phyloP scores from a whole-genome alignment of 305 asterid species.

The Fraxinus greggii region DNA sequence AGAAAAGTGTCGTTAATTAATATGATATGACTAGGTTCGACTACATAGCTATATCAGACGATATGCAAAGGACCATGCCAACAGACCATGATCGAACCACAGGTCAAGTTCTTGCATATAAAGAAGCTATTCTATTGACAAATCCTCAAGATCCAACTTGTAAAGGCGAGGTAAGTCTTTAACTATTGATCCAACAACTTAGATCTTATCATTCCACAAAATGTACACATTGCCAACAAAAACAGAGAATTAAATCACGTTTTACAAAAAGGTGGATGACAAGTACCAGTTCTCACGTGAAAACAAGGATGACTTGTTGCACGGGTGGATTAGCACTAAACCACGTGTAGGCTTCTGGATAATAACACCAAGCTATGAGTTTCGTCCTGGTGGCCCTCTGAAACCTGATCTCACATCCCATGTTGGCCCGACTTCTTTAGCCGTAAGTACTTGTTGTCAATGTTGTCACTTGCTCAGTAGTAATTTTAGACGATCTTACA shows the following conservation, averaged over 20 bases:
- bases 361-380: slow-evolving; percentile 64
- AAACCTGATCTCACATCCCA: slow-evolving; percentile 74
- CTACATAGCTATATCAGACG: slow-evolving; percentile 64
- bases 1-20: neutral
- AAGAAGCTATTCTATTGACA: slow-evolving; percentile 53
- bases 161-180: slow-evolving; percentile 42
- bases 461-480: neutral
- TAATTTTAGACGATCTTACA: neutral
- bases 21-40: slow-evolving; percentile 38
- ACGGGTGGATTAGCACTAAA: slow-evolving; percentile 60
- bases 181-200: neutral
- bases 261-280: slow-evolving; percentile 17
- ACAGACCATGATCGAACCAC: slow-evolving; percentile 37
- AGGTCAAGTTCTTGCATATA: slow-evolving; percentile 46
- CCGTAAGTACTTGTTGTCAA: slow-evolving; percentile 29
- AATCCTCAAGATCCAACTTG: slow-evolving; percentile 37
- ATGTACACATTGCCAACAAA: slow-evolving; percentile 27
- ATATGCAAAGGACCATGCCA: slow-evolving; percentile 58
- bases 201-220: neutral
- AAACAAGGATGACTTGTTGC: slow-evolving; percentile 55
- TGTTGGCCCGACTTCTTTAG: slow-evolving; percentile 54
- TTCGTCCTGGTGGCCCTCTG: slow-evolving; percentile 61
- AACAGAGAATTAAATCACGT: neutral
- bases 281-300: slow-evolving; percentile 60
- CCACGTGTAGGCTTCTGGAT: slow-evolving; percentile 59